Percentiles rank a stretch among this genome's conserved stretches.
Evolutionary conservation across 2,329 filamentous ascomycete genomes (phyloP).

Genomic region (Calycina herbarum): DNA sequence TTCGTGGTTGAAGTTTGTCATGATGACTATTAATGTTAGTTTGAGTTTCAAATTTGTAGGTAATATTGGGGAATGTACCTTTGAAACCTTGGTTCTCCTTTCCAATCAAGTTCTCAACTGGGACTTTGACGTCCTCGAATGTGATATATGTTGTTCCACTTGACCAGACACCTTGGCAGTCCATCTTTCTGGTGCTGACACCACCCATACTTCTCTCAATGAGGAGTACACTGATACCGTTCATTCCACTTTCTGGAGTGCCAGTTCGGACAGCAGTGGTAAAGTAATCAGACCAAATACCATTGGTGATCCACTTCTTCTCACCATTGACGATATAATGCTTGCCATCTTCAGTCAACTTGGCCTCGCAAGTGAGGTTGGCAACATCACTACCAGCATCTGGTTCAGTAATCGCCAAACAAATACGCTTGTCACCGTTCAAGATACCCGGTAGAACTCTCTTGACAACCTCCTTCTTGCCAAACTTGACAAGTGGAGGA

Average conservation of each 20-base stretch:
- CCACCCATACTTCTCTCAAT: conserved; percentile 85
- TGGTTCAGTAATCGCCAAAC: conserved; percentile 93
- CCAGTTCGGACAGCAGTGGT: conserved; percentile 91
- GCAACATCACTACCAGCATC: conserved; percentile 95
- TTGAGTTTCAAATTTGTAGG: neutral
- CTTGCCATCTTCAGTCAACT: conserved; percentile 92
- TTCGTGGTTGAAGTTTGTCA: conserved; percentile 99
- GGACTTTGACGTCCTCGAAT: conserved; percentile 98
- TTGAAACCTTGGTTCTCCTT: conserved; percentile 99
- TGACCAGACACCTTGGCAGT: conserved; percentile 97
- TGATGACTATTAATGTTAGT: conserved; percentile 65
- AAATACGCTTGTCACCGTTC: conserved; percentile 93
- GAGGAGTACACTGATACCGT: conserved; percentile 84
- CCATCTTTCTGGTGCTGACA: conserved; percentile 92
- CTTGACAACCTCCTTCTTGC: conserved; percentile 79
- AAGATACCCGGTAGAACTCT: conserved; percentile 87
- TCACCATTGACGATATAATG: conserved; percentile 99
- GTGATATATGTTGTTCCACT: conserved; percentile 96
- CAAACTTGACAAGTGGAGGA: conserved; percentile 89
- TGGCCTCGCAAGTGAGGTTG: conserved; percentile 92
- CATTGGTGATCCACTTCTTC: conserved; percentile 99
- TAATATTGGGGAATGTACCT: conserved; percentile 43
- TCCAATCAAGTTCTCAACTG: conserved; percentile 96
- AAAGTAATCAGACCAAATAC: conserved; percentile 96
- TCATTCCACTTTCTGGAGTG: conserved; percentile 75